These are phyloP conservation scores for Saccharomyces hybrid DNA, from an alignment of 1,139 yeast genomes.

Conservation along the genomic window DNA sequence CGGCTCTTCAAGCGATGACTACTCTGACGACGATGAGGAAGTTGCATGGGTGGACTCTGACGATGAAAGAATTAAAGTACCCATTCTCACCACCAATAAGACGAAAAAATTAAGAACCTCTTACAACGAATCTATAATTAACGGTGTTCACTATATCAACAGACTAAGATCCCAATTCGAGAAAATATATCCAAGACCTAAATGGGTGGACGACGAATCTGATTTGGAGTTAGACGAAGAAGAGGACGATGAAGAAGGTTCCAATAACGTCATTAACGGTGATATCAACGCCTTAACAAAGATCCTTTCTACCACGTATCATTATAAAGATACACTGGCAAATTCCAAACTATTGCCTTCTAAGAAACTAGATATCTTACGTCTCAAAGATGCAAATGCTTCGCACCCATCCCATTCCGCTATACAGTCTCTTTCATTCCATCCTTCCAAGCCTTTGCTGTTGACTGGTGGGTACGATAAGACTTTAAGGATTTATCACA, in stretches of 20 bases:
- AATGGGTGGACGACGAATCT: conserved; percentile 58
- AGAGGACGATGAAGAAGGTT: conserved; percentile 33
- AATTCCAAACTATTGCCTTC: conserved; percentile 61
- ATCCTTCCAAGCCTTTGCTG: conserved; percentile 73
- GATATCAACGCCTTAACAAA: conserved; percentile 52
- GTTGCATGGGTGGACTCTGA: conserved; percentile 91
- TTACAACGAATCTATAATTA: conserved; percentile 51
- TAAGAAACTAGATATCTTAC: conserved; percentile 59
- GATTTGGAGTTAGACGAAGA: conserved; percentile 30
- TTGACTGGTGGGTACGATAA: conserved; percentile 91
- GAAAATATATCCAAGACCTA: conserved; percentile 79
- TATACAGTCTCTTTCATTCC: conserved; percentile 77
- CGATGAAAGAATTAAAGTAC: conserved; percentile 65
- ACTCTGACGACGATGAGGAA: conserved; percentile 36
- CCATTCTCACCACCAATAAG: conserved; percentile 53
- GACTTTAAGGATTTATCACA: conserved; percentile 76
- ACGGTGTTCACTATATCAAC: conserved; percentile 59
- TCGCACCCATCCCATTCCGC: conserved; percentile 65
- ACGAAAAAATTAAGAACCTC: conserved; percentile 64
- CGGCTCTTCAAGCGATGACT: conserved; percentile 27
- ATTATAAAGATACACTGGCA: conserved; percentile 43
- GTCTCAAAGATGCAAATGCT: conserved; percentile 81
- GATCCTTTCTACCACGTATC: conserved; percentile 51
- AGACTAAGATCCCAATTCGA: conserved; percentile 81
- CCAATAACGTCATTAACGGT: conserved; percentile 32